Evolutionary conservation across 148 eudicot species (phyloP).

Genomic region (Chenopodium suecicum): DNA sequence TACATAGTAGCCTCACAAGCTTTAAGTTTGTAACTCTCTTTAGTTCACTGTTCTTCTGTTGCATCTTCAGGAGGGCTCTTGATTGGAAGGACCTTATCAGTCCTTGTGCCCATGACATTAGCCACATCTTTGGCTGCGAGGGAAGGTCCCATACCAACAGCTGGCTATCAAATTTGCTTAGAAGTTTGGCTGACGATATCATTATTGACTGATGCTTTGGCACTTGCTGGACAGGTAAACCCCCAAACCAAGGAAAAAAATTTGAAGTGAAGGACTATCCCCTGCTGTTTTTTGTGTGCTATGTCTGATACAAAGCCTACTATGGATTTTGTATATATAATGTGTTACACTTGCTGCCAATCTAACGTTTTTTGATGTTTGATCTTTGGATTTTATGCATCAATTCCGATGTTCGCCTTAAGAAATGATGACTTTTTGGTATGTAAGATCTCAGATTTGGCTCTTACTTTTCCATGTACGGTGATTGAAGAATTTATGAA

Average conservation of each 20-base stretch:
- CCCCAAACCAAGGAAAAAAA: not conserved
- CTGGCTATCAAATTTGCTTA: conserved; percentile 87
- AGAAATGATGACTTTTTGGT: not conserved
- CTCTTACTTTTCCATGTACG: not conserved
- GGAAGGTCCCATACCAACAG: conserved; percentile 87
- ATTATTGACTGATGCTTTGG: conserved; percentile 95
- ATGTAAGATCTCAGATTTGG: not conserved
- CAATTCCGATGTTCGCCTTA: not conserved
- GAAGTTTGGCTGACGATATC: conserved; percentile 93
- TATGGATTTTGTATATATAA: not conserved
- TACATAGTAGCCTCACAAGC: not conserved
- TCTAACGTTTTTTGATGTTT: not conserved
- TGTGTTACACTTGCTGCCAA: not conserved
- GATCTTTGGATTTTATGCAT: not conserved
- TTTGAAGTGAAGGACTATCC: not conserved
- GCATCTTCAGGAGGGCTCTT: conserved; percentile 65
- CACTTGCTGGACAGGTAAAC: conserved; percentile 87
- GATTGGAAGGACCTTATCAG: conserved; percentile 75
- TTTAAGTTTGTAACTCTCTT: not conserved
- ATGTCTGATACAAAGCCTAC: not conserved
- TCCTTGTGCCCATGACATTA: conserved; percentile 69
- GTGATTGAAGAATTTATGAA: not conserved
- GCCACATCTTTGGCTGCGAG: conserved; percentile 92
- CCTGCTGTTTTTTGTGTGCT: not conserved
- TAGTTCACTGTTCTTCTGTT: conserved; percentile 5